phyloP scores from a whole-genome alignment of 2,329 filamentous ascomycete genomes.

The Xylariaceae sp. region DNA sequence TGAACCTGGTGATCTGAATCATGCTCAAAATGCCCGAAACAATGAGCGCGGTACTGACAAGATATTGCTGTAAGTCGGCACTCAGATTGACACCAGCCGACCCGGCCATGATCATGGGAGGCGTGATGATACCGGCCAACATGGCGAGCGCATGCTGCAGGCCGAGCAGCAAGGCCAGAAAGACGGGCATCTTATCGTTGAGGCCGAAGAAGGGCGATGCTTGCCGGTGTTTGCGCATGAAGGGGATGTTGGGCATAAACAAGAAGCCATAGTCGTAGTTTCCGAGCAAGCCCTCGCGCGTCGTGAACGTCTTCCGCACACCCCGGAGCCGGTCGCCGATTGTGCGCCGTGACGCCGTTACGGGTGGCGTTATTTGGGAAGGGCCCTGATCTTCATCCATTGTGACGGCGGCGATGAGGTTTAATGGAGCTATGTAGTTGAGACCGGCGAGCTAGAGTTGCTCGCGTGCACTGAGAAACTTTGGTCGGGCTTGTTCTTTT shows the following conservation, averaged over 20 bases:
- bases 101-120: constrained; percentile 69
- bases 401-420: background rate
- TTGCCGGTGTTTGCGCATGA: constrained; percentile 61
- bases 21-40: constrained; percentile 73
- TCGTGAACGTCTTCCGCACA: constrained; percentile 46
- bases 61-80: constrained; percentile 64
- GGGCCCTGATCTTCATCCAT: constrained; percentile 60
- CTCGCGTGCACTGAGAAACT: no score
- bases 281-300: constrained; percentile 73
- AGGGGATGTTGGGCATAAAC: constrained; percentile 79
- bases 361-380: constrained; percentile 45
- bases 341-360: constrained; percentile 31
- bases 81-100: constrained; percentile 62
- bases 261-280: constrained; percentile 89
- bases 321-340: constrained; percentile 30
- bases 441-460: no score
- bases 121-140: constrained; percentile 73
- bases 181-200: constrained; percentile 72
- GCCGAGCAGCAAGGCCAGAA: constrained; percentile 71
- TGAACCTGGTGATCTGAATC: constrained; percentile 76
- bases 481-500: no score
- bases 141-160: constrained; percentile 79
- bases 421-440: no score
- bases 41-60: constrained; percentile 75
- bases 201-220: constrained; percentile 83